phyloP scores from a whole-genome alignment of 1,284 basidiomycete species.

The Cutaneotrichosporon sp. region DNA sequence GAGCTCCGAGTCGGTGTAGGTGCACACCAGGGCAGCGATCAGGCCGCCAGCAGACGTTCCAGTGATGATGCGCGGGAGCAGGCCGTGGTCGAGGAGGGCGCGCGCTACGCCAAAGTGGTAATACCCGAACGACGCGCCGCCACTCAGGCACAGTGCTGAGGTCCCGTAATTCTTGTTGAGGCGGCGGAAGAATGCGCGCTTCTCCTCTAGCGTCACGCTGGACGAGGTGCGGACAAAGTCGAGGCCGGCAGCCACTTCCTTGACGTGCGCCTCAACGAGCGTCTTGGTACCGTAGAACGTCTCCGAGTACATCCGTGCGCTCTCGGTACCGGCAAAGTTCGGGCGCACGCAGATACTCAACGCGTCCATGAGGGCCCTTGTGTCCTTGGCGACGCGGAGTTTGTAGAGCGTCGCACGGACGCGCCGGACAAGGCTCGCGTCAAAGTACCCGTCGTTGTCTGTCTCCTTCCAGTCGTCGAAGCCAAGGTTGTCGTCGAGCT shows the following conservation, averaged over 20 bases:
- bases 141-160: conserved; percentile 89
- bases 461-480: conserved; percentile 83
- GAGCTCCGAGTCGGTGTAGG: conserved; percentile 85
- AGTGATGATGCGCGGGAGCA: conserved; percentile 81
- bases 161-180: conserved; percentile 84
- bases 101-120: conserved; percentile 75
- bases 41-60: conserved; percentile 93
- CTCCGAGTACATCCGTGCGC: conserved; percentile 78
- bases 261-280: conserved; percentile 81
- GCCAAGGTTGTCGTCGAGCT: conserved; percentile 74
- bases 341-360: conserved; percentile 86
- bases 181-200: conserved; percentile 85
- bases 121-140: conserved; percentile 92
- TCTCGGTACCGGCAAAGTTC: conserved; percentile 95
- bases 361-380: conserved; percentile 80
- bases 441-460: conserved; percentile 84
- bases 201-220: conserved; percentile 79
- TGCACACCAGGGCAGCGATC: conserved; percentile 76
- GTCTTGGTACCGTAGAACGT: conserved; percentile 87
- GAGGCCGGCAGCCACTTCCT: conserved; percentile 72
- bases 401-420: conserved; percentile 44
- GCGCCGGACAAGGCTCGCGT: conserved; percentile 60
- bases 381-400: conserved; percentile 61
- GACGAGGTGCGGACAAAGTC: conserved; percentile 70
- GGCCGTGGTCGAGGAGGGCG: conserved; percentile 81